These are phyloP conservation scores for Boletus fagicola DNA, from an alignment of 768 basidiomycete genomes.

Conservation along the genomic window DNA sequence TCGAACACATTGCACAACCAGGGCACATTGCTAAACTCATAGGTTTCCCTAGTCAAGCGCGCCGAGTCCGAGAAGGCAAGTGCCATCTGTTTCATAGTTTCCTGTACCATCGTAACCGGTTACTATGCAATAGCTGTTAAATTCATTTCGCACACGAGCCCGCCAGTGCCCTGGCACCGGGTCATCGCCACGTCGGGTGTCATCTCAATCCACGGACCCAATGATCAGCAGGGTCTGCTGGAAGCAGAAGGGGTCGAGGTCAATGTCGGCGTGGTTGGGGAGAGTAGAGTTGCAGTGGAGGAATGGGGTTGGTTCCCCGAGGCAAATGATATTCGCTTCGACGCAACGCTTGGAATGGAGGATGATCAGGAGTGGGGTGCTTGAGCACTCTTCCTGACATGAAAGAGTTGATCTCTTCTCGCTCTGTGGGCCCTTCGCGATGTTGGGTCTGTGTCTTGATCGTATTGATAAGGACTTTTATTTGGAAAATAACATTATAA, in stretches of 20 bases:
- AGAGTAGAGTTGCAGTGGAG: constrained; percentile 51
- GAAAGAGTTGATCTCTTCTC: neutral
- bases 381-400: neutral
- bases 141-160: constrained; percentile 55
- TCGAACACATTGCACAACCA: neutral
- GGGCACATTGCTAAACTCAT: constrained; percentile 72
- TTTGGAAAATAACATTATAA: neutral
- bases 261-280: constrained; percentile 45
- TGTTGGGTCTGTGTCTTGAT: neutral
- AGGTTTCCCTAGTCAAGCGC: constrained; percentile 69
- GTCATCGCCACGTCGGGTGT: constrained; percentile 65
- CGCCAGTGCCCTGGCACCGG: constrained; percentile 76
- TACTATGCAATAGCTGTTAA: constrained; percentile 55
- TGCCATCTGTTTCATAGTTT: constrained; percentile 1
- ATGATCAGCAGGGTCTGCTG: constrained; percentile 61
- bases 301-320: constrained; percentile 63
- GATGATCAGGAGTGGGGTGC: constrained; percentile 14
- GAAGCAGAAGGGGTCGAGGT: constrained; percentile 79
- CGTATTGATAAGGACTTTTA: neutral
- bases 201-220: constrained; percentile 52
- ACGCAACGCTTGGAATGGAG: neutral
- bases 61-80: constrained; percentile 75
- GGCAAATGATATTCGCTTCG: neutral
- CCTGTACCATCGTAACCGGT: neutral
- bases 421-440: neutral